Conservation (phyloP, 805 yeast species). For the Candida lessepsii region DNA sequence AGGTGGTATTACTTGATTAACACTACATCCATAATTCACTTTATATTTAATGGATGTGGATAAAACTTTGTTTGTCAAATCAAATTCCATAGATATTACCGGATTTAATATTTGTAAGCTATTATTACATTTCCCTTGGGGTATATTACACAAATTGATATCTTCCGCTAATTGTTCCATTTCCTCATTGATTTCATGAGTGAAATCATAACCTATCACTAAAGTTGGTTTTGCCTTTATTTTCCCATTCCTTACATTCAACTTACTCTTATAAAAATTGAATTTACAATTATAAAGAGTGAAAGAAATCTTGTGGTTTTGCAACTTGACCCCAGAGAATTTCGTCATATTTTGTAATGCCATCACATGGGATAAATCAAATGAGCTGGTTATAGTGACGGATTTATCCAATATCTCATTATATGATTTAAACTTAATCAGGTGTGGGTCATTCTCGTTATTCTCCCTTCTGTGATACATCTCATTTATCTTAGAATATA, state of each 20-base stretch:
- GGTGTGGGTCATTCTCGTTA: conserved; percentile 9
- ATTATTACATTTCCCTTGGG: conserved; percentile 4
- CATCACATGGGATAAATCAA: conserved; percentile 1
- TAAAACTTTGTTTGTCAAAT: conserved; percentile 14
- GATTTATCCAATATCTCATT: conserved; percentile 12
- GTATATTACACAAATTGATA: conserved; percentile 5
- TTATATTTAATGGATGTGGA: conserved; percentile 15
- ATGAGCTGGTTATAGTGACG: neutral
- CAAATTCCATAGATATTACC: conserved; percentile 13
- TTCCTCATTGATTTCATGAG: neutral
- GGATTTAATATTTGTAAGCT: conserved; percentile 6
- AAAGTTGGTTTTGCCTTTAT: conserved; percentile 3
- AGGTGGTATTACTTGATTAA: conserved; percentile 19
- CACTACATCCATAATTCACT: conserved; percentile 18
- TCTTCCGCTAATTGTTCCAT: conserved; percentile 5
- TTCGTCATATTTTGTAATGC: neutral
- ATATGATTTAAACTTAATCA: conserved; percentile 10
- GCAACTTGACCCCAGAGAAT: neutral
- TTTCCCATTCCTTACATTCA: conserved; percentile 6
- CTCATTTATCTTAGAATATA: conserved; percentile 17
- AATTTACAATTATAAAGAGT: conserved; percentile 4
- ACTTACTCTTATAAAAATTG: conserved; percentile 3
- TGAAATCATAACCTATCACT: conserved; percentile 1
- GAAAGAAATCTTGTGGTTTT: neutral
- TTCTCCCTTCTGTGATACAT: conserved; percentile 9